Conservation (phyloP, 2,329 filamentous ascomycete species). For the Cordyceps farinosa region DNA sequence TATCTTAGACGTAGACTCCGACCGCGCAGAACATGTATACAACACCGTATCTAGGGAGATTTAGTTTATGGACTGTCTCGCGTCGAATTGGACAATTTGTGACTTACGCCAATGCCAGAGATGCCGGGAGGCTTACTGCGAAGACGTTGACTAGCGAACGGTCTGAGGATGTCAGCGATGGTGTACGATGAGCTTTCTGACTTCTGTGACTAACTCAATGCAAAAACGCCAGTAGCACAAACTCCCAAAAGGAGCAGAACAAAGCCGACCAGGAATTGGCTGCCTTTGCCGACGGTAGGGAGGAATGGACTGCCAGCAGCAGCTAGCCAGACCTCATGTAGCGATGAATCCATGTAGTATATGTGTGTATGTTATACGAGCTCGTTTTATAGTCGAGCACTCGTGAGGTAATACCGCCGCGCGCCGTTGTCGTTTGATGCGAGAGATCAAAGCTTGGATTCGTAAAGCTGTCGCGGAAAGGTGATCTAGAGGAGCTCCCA, state of each 20-base stretch:
- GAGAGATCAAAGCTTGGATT: constrained; percentile 3
- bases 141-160: constrained; percentile 75
- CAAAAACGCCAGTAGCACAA: constrained; percentile 72
- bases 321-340: constrained; percentile 91
- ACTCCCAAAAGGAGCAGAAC: constrained; percentile 69
- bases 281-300: constrained; percentile 74
- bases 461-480: constrained; percentile 13
- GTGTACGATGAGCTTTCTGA: background rate
- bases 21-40: constrained; percentile 99
- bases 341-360: constrained; percentile 69
- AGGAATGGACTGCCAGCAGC: constrained; percentile 82
- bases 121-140: constrained; percentile 79
- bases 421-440: constrained; percentile 1
- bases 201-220: constrained; percentile 65
- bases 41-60: constrained; percentile 68
- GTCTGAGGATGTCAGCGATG: constrained; percentile 51
- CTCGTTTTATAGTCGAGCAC: background rate
- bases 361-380: background rate
- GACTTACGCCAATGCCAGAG: constrained; percentile 82
- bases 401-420: background rate
- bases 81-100: constrained; percentile 11
- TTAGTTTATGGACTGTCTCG: constrained; percentile 21
- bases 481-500: constrained; percentile 24
- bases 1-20: constrained; percentile 90
- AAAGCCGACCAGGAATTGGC: constrained; percentile 80